Evolutionary conservation across 306 rosid genomes (phyloP).

Genomic region (Hippophae gyantsensis): DNA sequence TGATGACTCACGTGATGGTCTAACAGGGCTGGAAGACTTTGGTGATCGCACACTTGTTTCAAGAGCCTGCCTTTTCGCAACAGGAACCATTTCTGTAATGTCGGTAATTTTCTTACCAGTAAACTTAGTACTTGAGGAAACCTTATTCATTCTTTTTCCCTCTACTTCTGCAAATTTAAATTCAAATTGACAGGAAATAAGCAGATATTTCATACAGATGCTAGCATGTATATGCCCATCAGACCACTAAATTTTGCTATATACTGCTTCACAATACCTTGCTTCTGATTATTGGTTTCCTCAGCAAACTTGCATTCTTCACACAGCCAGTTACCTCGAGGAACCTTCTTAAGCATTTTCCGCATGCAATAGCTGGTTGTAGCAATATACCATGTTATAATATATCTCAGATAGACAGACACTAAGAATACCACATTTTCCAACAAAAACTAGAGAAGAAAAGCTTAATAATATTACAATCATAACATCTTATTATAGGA

Average conservation of each 20-base stretch:
- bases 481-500: no score
- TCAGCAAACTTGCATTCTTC: conserved; percentile 73
- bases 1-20: conserved; percentile 54
- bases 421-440: no score
- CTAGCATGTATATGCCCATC: conserved; percentile 6
- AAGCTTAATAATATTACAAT: no score
- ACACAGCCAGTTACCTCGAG: conserved; percentile 79
- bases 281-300: conserved; percentile 47
- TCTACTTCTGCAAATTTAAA: conserved; percentile 24
- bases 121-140: conserved; percentile 29
- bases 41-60: conserved; percentile 57
- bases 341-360: conserved; percentile 61
- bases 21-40: conserved; percentile 53
- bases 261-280: conserved; percentile 34
- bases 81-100: conserved; percentile 39
- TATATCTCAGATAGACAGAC: conserved; percentile 8
- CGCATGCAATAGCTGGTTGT: conserved; percentile 82
- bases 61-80: conserved; percentile 57
- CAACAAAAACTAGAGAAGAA: no score
- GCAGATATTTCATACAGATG: conserved; percentile 4
- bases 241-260: conserved; percentile 8
- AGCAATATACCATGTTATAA: conserved; percentile 17
- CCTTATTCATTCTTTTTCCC: conserved; percentile 30
- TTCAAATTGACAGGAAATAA: conserved; percentile 6
- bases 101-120: conserved; percentile 55